Base-by-base conservation (phyloP, 495 filamentous ascomycete species). In the Tuber indicum region DNA sequence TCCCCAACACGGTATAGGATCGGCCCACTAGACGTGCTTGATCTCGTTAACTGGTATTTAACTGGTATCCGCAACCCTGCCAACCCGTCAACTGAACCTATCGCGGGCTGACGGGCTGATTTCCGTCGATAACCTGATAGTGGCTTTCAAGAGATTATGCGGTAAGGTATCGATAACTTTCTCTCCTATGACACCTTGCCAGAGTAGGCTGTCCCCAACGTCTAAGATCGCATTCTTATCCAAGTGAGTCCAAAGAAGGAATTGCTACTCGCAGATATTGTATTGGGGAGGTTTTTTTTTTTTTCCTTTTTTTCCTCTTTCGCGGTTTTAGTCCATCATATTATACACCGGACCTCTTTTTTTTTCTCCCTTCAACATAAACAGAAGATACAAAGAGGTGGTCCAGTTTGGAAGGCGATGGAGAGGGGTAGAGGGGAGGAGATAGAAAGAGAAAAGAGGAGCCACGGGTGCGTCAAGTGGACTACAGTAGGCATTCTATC, bases 401-500 rank as follows among this genome's bases (percentile, higher is more conserved):
- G 52, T 32, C 14, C 52, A 3, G 47, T 14, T 62, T 16, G 4
- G 52, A 16, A 62, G n/a, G n/a, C 32, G 52, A 62, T 16, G n/a
- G 14, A 12, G n/a, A 62, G 10, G n/a, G 12, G 52, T 62, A 3
- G 52, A 32, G 52, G 52, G n/a, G n/a, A 47, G 4, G 45, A 47
- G 45, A 47, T 47, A 47, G 52, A 62, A n/a, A 62, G 52, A 62
- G n/a, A 58, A 7, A 26, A 58, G n/a, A 14, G 21, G n/a, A 26
- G 8, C n/a, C 14, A 9, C n/a, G n/a, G n/a, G n/a, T n/a, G 52
- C n/a, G 9, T 58, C 52, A 26, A 58, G n/a, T 12, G 52, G 10
- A 3, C 49, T n/a, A 58, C n/a, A 58, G 52, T 58, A 58, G 52
- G 52, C 52, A 62, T 62, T 62, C 52, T 52, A 62, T 62, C 52